Conservation (phyloP, 176 grass and related monocot species). For the Ensete ventricosum region DNA sequence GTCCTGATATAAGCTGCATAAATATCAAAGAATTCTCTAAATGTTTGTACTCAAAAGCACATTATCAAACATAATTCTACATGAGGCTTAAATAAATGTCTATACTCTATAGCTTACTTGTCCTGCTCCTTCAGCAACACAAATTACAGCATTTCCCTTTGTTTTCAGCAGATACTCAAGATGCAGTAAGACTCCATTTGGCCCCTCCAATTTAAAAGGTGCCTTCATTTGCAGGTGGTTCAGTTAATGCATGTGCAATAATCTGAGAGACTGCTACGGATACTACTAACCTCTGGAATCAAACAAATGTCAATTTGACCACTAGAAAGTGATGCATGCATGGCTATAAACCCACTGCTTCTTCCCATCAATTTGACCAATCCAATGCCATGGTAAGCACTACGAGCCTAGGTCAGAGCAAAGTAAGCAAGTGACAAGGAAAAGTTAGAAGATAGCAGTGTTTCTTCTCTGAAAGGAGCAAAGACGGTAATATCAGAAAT, state of each 20-base stretch:
- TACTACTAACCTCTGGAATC: slow-evolving; percentile 74
- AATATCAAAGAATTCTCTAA: no score
- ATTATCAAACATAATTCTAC: not conserved
- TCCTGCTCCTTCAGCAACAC: slow-evolving; percentile 91
- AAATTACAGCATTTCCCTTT: slow-evolving; percentile 86
- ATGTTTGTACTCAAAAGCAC: not conserved
- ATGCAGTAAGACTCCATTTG: slow-evolving; percentile 64
- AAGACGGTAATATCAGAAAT: not conserved
- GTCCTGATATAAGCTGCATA: no score
- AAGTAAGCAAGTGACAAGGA: not conserved
- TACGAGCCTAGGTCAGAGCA: slow-evolving; percentile 48
- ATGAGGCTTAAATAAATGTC: not conserved
- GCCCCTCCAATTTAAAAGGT: slow-evolving; percentile 73
- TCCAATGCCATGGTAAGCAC: slow-evolving; percentile 91
- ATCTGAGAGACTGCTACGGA: slow-evolving; percentile 9
- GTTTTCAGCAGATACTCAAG: slow-evolving; percentile 76
- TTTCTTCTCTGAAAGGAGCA: not conserved
- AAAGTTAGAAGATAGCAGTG: not conserved
- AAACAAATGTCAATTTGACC: slow-evolving; percentile 92
- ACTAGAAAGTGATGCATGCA: slow-evolving; percentile 95
- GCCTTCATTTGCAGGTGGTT: slow-evolving; percentile 42
- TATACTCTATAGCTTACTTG: slow-evolving; percentile 40
- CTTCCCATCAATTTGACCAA: slow-evolving; percentile 93
- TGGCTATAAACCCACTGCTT: slow-evolving; percentile 94
- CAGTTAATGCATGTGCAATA: slow-evolving; percentile 12